Base-by-base conservation (phyloP, 1,139 yeast genomes). In the Nakaseomyces kungkrabaensis region DNA sequence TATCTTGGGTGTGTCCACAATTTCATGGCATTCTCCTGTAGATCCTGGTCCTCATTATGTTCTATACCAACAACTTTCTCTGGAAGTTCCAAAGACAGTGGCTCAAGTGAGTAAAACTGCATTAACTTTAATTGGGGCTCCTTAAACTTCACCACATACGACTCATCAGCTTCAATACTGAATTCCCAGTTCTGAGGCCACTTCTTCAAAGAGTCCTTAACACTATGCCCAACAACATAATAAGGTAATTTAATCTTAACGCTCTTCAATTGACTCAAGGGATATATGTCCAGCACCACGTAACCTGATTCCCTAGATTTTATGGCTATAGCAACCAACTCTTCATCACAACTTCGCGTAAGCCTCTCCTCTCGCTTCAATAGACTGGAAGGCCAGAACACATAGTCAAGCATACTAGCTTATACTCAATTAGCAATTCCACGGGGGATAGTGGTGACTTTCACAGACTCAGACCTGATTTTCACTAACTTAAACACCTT, bases 101-200 rank as follows among this genome's bases (percentile, higher is more conserved):
- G 96, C 26, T 75, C 71, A 4, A 85, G 68, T 0, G 97, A 82
- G 57, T 81, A 85, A 64, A 85, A 88, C 59, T 90, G 96, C 74
- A 92, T 76, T 53, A 79, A 76, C 43, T 73, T 73, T 27, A 85
- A 80, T 48, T 78, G 76, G 0, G 97, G 97, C 1, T 95, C 86
- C 34, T 78, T 78, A 64, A 81, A 90, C 17, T 77, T 59, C 2
- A 90, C 71, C 1, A 87, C 61, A 31, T 72, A 72, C 45, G 68
- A 61, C 2, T 51, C 45, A 3, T 32, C 42, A 24, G 8, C 24
- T 25, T 38, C 42, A 5, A 26, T 4, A 5, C 24, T 13, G 13
- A 38, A 25, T 26, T 25, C 5, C 42, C 42, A 38, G 25, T 38
- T 38, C 29, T 25, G 42, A 3, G 42, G 42, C 42, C 42, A 38